Evolutionary conservation across 2,329 filamentous ascomycete genomes (phyloP), one percentile per base, ranked within the genome.

Genomic region (Monilinia laxa): DNA sequence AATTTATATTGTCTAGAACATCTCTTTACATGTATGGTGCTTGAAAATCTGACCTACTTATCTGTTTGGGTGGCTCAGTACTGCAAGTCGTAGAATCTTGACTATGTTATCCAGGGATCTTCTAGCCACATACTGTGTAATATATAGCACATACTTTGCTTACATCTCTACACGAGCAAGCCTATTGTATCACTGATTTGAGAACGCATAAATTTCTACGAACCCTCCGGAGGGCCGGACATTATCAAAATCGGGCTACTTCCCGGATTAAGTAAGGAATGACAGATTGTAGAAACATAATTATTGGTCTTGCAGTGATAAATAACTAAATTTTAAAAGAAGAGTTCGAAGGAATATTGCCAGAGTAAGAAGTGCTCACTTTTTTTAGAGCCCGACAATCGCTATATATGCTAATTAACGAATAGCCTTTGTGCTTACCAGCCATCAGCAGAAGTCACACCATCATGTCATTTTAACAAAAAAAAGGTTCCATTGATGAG

Each of bases 91-190:
- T 45, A 47, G 3, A 5, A n/a, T 31, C n/a, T 47, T 45, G 40
- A 20, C 28, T 23, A 23, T 47, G 20, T 14, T 49, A 49, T 20
- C 12, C 28, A 35, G 6, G 20, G 28, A 38, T 60, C 12, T 38
- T 23, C 20, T 23, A 16, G 42, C 57, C 57, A 49, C 12, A 38
- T 18, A 23, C 12, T 60, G 4, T 23, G n/a, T 11, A 25, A 47
- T 35, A 42, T 25, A 49, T 59, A 18, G 23, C 42, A 47, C 25
- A 31, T 31, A 25, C 11, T 23, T 35, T 35, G 28, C 42, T 60
- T 31, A 38, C 18, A 59, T n/a, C 10, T 16, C 40, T 47, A 49
- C 5, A 60, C 45, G 57, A 60, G 57, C 28, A 60, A 60, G 14
- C 42, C 28, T 60, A 38, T 60, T 14, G 23, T 38, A 60, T 38